phyloP scores from a whole-genome alignment of 768 basidiomycete genomes.

The Pholiota molesta region DNA sequence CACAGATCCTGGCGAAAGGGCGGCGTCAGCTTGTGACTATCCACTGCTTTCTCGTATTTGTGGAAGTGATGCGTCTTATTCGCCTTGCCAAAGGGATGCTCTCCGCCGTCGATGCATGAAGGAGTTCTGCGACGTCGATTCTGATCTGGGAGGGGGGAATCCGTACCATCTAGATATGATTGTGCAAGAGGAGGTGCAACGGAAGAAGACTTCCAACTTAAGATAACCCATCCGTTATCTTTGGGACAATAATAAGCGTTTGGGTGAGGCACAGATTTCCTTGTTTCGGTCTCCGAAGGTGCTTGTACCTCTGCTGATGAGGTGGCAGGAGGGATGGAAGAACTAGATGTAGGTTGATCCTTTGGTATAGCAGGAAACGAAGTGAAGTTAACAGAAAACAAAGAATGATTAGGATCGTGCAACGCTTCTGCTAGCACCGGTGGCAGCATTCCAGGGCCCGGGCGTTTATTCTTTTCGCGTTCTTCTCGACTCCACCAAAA shows the following conservation, averaged over 20 bases:
- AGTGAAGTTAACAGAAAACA: slow-evolving; percentile 60
- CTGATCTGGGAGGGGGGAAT: slow-evolving; percentile 58
- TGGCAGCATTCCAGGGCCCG: slow-evolving; percentile 72
- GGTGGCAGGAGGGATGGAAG: slow-evolving; percentile 22
- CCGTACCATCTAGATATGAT: slow-evolving; percentile 46
- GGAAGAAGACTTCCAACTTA: slow-evolving; percentile 68
- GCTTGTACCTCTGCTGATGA: slow-evolving; percentile 22
- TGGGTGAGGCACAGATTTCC: slow-evolving; percentile 76
- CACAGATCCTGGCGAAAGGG: slow-evolving; percentile 62
- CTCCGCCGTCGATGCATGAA: slow-evolving; percentile 57
- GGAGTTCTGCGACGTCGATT: slow-evolving; percentile 45
- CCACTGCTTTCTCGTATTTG: slow-evolving; percentile 68
- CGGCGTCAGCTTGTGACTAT: slow-evolving; percentile 67
- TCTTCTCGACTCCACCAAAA: slow-evolving; percentile 69
- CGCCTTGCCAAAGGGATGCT: slow-evolving; percentile 44
- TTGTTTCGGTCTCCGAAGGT: slow-evolving; percentile 62
- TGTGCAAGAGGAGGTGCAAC: slow-evolving; percentile 62
- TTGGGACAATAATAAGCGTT: slow-evolving; percentile 82
- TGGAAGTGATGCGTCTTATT: slow-evolving; percentile 87
- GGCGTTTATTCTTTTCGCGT: slow-evolving; percentile 50
- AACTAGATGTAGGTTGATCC: slow-evolving; percentile 26
- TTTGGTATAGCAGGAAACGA: slow-evolving; percentile 19
- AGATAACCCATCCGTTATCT: slow-evolving; percentile 83
- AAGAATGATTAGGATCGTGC: slow-evolving; percentile 72
- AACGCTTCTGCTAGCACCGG: slow-evolving; percentile 67